Conservation (phyloP, 495 filamentous ascomycete species). For the Penicillium parvum region DNA sequence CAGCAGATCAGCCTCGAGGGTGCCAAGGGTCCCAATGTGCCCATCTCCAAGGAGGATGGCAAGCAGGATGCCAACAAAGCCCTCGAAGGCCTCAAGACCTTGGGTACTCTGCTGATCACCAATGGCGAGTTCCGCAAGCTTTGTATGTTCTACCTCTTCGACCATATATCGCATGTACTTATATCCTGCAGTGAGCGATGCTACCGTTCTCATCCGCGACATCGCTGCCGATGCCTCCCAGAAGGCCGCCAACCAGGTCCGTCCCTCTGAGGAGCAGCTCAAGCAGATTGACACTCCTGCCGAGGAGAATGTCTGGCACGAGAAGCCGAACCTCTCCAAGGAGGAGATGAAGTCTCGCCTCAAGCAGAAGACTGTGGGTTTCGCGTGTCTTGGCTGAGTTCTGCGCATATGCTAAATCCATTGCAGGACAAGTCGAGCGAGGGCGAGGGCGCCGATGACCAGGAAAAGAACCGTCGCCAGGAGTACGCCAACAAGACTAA, state of each 20-base stretch:
- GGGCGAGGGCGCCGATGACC: too few species aligned
- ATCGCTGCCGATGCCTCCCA: conserved; percentile 85
- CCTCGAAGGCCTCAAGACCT: conserved; percentile 77
- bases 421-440: too few species aligned
- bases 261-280: conserved; percentile 75
- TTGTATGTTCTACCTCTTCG: conserved; percentile 49
- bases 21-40: conserved; percentile 54
- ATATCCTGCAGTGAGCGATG: conserved; percentile 68
- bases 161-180: conserved; percentile 12
- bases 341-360: conserved; percentile 65
- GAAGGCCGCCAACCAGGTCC: conserved; percentile 72
- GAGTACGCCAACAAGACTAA: conserved; percentile 47
- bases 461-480: conserved; percentile 21
- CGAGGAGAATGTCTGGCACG: conserved; percentile 90
- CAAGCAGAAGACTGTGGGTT: conserved; percentile 53
- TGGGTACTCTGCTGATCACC: conserved; percentile 86
- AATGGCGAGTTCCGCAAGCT: conserved; percentile 97
- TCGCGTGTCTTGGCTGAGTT: background rate
- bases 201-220: conserved; percentile 75
- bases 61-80: conserved; percentile 78
- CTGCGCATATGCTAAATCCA: conserved; percentile 5
- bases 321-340: conserved; percentile 72
- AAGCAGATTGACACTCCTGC: conserved; percentile 75
- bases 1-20: conserved; percentile 61
- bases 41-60: conserved; percentile 68